Base-by-base conservation (phyloP, 2,329 filamentous ascomycete genomes). In the Fusarium sp. region DNA sequence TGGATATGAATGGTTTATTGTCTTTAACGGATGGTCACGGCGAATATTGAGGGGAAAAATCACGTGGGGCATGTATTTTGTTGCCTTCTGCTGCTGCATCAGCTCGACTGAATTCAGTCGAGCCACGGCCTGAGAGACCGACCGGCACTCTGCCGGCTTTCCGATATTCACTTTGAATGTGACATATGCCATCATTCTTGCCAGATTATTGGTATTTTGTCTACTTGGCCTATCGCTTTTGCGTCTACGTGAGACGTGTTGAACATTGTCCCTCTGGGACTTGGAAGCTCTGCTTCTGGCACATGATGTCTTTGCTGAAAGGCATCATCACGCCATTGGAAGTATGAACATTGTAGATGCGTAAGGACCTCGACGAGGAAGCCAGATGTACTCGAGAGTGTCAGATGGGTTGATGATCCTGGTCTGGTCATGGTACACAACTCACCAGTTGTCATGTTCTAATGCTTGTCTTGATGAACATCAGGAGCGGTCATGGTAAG, bases 61-160 rank as follows among this genome's bases (percentile, higher is more conserved):
- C 76, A 77, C 79, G 72, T 74, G 72, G 79, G 80, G 80, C 80
- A 82, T 83, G 81, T 84, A 83, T 81, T 81, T 74, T 84, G 80
- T 82, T 84, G 82, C 83, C 81, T 81, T 55, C 86, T 85, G 73
- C 83, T 85, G 73, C 83, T 85, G 73, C 84, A 85, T 82, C 77
- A 84, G 86, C 87, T 88, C 83, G 85, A 84, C 87, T 85, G 77
- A 84, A 85, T 86, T 80, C 82, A 88, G 87, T 88, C 87, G 84
- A 89, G 90, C 89, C 85, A 84, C 90, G 90, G 90, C 90, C 90
- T 91, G 83, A 92, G 90, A 92, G 90, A 89, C 90, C 90, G 90
- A 92, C 90, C 90, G 90, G 90, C 90, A 81, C 80, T 66, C 80
- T 84, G 90, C 90, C 90, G 90, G 90, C 90, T 42, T 90, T 82